Conservation (phyloP, 2,329 filamentous ascomycete genomes). For the Sclerotinia nivalis region DNA sequence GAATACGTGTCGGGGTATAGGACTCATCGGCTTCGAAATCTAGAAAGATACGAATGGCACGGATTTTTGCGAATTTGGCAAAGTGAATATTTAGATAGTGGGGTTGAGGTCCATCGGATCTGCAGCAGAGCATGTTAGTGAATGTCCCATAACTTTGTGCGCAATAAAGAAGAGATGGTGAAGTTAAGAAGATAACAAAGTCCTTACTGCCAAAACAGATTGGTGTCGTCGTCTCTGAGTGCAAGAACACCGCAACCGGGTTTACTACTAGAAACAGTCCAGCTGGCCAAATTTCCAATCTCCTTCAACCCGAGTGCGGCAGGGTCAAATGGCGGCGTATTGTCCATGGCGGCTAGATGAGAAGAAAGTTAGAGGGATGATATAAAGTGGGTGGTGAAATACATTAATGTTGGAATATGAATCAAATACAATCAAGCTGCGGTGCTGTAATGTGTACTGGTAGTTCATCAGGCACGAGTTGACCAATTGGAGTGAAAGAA, state of each 20-base stretch:
- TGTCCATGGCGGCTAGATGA: slow-evolving; percentile 39
- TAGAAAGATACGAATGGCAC: slow-evolving; percentile 77
- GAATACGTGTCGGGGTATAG: slow-evolving; percentile 92
- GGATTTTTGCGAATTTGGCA: slow-evolving; percentile 77
- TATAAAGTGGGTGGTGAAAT: not conserved
- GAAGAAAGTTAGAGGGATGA: slow-evolving; percentile 19
- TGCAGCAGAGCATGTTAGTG: slow-evolving; percentile 38
- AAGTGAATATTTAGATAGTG: slow-evolving; percentile 84
- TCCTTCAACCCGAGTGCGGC: slow-evolving; percentile 65
- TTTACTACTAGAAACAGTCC: slow-evolving; percentile 80
- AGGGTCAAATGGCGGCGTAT: slow-evolving; percentile 50
- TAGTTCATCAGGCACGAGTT: not conserved
- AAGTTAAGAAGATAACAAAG: not conserved
- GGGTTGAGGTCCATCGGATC: slow-evolving; percentile 81
- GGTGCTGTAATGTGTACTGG: not conserved
- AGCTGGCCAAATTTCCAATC: slow-evolving; percentile 80
- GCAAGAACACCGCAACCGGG: slow-evolving; percentile 77
- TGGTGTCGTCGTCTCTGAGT: slow-evolving; percentile 70
- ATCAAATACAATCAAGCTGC: not conserved
- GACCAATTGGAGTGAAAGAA: not conserved
- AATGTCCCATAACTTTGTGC: not conserved
- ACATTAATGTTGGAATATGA: not conserved
- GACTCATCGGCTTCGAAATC: slow-evolving; percentile 93
- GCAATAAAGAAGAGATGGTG: not conserved
- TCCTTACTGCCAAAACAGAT: slow-evolving; percentile 75